Conservation (phyloP, 306 rosid species). For the Corylus heterophylla region DNA sequence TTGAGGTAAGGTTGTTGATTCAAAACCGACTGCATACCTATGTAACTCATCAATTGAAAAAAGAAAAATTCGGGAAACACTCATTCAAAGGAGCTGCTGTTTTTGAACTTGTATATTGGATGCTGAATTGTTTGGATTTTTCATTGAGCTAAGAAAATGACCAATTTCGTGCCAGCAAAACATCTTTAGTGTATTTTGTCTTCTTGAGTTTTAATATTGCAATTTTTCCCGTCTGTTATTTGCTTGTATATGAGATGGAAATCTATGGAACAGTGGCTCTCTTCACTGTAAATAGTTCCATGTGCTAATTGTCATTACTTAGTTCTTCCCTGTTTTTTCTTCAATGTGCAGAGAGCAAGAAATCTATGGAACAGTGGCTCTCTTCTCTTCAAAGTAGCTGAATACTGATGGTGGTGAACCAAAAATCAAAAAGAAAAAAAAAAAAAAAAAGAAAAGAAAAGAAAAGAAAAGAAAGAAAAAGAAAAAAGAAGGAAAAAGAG, state of each 20-base stretch:
- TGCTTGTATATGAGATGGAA: too few relatives aligned
- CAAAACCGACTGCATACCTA: background rate
- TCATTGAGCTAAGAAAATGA: background rate
- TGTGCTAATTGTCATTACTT: background rate
- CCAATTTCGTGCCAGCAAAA: background rate
- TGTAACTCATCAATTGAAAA: background rate
- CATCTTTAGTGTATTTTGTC: background rate
- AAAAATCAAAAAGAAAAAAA: background rate
- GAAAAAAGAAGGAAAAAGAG: background rate
- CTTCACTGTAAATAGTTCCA: background rate
- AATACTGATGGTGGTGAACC: slow-evolving; percentile 17
- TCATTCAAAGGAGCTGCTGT: background rate
- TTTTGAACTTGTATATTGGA: background rate
- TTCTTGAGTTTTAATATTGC: background rate
- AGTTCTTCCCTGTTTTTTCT: slow-evolving; percentile 24
- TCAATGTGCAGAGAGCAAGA: slow-evolving; percentile 68
- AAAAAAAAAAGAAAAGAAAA: background rate
- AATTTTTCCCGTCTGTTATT: too few relatives aligned
- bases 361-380: slow-evolving; percentile 77
- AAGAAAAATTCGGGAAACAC: background rate
- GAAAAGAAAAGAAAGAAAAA: too few relatives aligned
- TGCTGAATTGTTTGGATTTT: background rate
- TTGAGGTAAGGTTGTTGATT: background rate
- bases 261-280: too few relatives aligned
- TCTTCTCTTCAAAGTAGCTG: slow-evolving; percentile 71